phyloP scores from a whole-genome alignment of 2,329 filamentous ascomycete species.

The Shiraia sp. region DNA sequence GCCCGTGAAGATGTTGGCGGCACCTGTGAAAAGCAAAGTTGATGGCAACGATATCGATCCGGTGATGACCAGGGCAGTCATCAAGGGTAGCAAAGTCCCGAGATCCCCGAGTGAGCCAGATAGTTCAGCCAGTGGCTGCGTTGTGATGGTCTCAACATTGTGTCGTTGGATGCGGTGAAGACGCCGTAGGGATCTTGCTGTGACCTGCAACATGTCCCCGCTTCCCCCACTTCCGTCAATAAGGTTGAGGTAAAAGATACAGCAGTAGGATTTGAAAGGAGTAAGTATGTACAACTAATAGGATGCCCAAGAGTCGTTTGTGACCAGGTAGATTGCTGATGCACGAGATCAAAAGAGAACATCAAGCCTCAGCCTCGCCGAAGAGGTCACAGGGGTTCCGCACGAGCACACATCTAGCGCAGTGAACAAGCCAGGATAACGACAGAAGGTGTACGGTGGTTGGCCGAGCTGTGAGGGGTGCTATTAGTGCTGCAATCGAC shows the following conservation, averaged over 20 bases:
- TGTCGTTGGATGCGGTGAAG: constrained; percentile 42
- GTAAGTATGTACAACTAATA: too few relatives aligned
- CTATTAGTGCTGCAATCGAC: neutral
- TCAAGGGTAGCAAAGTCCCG: constrained; percentile 85
- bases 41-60: constrained; percentile 78
- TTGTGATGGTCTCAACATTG: constrained; percentile 61
- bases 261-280: too few relatives aligned
- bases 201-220: constrained; percentile 17
- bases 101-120: constrained; percentile 88
- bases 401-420: neutral
- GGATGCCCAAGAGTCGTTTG: too few relatives aligned
- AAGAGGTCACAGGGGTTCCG: neutral
- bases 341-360: too few relatives aligned
- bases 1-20: constrained; percentile 85
- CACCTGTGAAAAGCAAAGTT: constrained; percentile 84
- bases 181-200: constrained; percentile 28
- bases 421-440: neutral
- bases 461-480: neutral
- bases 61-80: constrained; percentile 81
- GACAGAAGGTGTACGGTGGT: neutral
- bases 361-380: neutral
- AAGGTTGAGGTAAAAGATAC: too few relatives aligned
- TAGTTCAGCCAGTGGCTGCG: constrained; percentile 70
- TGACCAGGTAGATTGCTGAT: too few relatives aligned
- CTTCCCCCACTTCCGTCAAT: too few relatives aligned